Percentiles rank a stretch among this genome's conserved stretches.
These are phyloP conservation scores for Agaricus subrufescens DNA, from an alignment of 768 basidiomycete genomes.

Conservation along the genomic window DNA sequence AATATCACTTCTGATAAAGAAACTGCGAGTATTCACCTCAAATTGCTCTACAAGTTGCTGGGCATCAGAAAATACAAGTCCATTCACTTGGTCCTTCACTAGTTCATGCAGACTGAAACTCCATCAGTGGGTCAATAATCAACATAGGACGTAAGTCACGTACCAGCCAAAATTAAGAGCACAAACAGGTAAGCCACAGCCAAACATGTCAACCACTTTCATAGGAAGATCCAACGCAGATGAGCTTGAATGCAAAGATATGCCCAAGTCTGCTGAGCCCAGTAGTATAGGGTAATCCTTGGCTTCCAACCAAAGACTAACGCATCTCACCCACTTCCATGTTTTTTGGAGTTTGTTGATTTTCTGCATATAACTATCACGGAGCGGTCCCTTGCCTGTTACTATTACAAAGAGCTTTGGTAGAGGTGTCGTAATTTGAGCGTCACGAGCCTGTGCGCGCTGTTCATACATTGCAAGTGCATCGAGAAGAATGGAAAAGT, in stretches of 20 bases:
- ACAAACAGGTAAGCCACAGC: conserved; percentile 90
- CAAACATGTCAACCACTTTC: conserved; percentile 99
- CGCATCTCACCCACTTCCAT: conserved; percentile 78
- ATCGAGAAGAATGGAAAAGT: conserved; percentile 78
- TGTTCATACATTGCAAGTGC: conserved; percentile 71
- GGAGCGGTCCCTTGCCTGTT: conserved; percentile 86
- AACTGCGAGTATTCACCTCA: conserved; percentile 40
- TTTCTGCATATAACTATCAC: conserved; percentile 66
- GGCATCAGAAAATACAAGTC: conserved; percentile 68
- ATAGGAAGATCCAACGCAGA: conserved; percentile 92
- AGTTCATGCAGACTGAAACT: conserved; percentile 74
- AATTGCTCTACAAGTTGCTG: conserved; percentile 68
- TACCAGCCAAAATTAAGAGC: conserved; percentile 86
- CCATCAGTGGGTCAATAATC: conserved; percentile 1
- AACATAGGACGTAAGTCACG: conserved; percentile 15
- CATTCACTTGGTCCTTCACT: conserved; percentile 81
- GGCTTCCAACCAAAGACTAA: conserved; percentile 84
- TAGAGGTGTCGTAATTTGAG: conserved; percentile 25
- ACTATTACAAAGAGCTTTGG: conserved; percentile 81
- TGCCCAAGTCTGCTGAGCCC: conserved; percentile 88
- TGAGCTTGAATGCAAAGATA: conserved; percentile 87
- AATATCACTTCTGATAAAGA: neutral
- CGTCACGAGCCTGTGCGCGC: conserved; percentile 33
- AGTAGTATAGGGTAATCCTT: conserved; percentile 87
- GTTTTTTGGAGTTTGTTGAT: conserved; percentile 53